phyloP scores from a whole-genome alignment of 768 basidiomycete genomes.

The Mycena galopus region DNA sequence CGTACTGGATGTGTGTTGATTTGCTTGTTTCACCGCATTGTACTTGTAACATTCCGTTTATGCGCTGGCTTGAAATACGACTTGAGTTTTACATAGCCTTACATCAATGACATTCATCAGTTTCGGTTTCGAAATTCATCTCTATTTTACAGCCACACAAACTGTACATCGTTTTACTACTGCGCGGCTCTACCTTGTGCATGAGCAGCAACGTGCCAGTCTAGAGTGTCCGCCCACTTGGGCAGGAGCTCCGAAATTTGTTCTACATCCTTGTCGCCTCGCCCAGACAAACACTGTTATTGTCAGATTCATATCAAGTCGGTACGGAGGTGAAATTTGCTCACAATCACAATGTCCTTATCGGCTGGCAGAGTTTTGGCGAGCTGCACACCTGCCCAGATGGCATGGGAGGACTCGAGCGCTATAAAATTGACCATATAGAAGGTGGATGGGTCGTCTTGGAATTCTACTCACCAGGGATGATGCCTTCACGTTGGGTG shows the following conservation, averaged over 20 bases:
- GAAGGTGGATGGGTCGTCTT: not conserved
- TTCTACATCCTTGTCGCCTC: conserved; percentile 98
- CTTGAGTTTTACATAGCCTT: too few species aligned
- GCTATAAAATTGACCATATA: conserved; percentile 59
- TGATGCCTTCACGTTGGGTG: conserved; percentile 96
- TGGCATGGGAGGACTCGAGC: conserved; percentile 94
- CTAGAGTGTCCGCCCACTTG: conserved; percentile 93
- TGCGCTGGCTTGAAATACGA: too few species aligned
- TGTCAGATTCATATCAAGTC: conserved; percentile 5
- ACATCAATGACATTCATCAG: too few species aligned
- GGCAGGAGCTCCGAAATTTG: conserved; percentile 95
- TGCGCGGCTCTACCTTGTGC: conserved; percentile 28
- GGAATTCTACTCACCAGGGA: conserved; percentile 74
- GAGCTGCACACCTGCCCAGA: conserved; percentile 91
- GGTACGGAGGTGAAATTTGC: conserved; percentile 46
- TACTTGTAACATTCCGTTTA: conserved; percentile 26
- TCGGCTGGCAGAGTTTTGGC: conserved; percentile 90
- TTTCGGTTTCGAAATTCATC: too few species aligned
- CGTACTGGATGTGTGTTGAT: conserved; percentile 1
- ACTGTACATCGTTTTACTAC: not conserved
- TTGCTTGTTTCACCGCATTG: conserved; percentile 10
- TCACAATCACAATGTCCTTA: conserved; percentile 89
- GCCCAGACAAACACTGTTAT: conserved; percentile 87
- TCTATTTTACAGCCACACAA: not conserved
- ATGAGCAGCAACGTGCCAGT: conserved; percentile 84